phyloP scores from a whole-genome alignment of 2,329 filamentous ascomycete genomes.

The Bertia moriformis region DNA sequence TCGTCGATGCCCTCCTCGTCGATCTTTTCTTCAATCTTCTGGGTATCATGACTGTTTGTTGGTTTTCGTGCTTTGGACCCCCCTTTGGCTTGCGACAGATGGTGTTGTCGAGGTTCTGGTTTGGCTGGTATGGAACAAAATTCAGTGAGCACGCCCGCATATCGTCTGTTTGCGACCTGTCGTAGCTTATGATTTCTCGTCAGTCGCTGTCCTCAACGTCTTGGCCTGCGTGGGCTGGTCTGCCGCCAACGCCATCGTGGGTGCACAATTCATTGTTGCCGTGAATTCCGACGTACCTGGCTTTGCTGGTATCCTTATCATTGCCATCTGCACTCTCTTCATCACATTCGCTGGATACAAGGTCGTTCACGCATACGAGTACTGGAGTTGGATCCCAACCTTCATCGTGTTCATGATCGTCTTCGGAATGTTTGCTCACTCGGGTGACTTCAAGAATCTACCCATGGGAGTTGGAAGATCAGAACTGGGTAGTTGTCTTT shows the following conservation, averaged over 20 bases:
- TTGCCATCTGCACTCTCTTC: conserved; percentile 51
- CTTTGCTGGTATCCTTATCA: conserved; percentile 61
- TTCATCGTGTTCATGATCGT: conserved; percentile 62
- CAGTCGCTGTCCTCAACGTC: conserved; percentile 57
- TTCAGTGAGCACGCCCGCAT: conserved; percentile 32
- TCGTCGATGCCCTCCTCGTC: conserved; percentile 56
- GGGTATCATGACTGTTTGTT: conserved; percentile 58
- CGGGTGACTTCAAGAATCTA: conserved; percentile 44
- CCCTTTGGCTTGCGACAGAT: conserved; percentile 64
- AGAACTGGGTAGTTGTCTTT: conserved; percentile 48
- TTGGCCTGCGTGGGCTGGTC: conserved; percentile 64
- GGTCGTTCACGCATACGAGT: conserved; percentile 64
- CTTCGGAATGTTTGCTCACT: conserved; percentile 52
- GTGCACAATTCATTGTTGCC: conserved; percentile 62
- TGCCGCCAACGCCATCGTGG: conserved; percentile 65
- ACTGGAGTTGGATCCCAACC: conserved; percentile 60
- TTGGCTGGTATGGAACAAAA: conserved; percentile 59
- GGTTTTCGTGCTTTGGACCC: conserved; percentile 66
- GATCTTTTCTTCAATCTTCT: conserved; percentile 66
- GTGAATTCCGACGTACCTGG: conserved; percentile 58
- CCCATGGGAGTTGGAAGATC: conserved; percentile 42
- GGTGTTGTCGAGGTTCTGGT: conserved; percentile 66
- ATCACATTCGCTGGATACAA: conserved; percentile 65
- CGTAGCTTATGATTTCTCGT: conserved; percentile 1
- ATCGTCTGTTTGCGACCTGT: neutral